Base-by-base conservation (phyloP, 495 filamentous ascomycete species). In the Talaromyces liani region DNA sequence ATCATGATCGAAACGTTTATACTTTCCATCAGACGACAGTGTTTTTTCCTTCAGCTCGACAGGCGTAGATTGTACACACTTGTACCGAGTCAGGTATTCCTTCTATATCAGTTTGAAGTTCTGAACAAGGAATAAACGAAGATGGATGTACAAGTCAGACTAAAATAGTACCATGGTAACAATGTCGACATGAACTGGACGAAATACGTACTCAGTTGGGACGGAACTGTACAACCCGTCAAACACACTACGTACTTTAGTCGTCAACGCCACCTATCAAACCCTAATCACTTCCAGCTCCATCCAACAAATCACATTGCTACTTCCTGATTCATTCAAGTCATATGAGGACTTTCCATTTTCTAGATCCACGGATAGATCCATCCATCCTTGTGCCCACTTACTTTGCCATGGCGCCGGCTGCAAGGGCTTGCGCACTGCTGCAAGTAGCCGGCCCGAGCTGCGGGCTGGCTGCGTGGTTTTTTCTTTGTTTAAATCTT, bases 371-470 rank as follows among this genome's bases (percentile, higher is more conserved):
- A 36, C 33, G 10, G 33, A 36, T 8, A 45, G n/a, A 45, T 45
- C 41, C 45, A 29, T 56, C 24, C 20, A 22, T 22, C 53, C 22
- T 25, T 56, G 53, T 49, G 45, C 18, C 45, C 45, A 56, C 53
- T 56, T 18, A 16, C n/a, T 22, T 56, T 49, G 45, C 18, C 45
- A 49, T 49, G 45, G 45, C 45, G 53, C 24, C 53, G 53, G 53
- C 53, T 24, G 53, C 53, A 56, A 56, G 53, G 53, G 53, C 53
- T 56, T 27, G 4, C 53, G 22, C 22, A 6, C 53, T 14, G 53
- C 20, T 56, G 53, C 53, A 56, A 56, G 53, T 16, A 56, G 53
- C 53, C 53, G 53, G 53, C 20, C 53, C 53, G 53, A 56, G 53
- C 53, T 56, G 53, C 22, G 53, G 53, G 53, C 53, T 25, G 53